These are phyloP conservation scores for Trichoderma arundinaceum DNA, from an alignment of 2,329 filamentous ascomycete species.

Conservation along the genomic window DNA sequence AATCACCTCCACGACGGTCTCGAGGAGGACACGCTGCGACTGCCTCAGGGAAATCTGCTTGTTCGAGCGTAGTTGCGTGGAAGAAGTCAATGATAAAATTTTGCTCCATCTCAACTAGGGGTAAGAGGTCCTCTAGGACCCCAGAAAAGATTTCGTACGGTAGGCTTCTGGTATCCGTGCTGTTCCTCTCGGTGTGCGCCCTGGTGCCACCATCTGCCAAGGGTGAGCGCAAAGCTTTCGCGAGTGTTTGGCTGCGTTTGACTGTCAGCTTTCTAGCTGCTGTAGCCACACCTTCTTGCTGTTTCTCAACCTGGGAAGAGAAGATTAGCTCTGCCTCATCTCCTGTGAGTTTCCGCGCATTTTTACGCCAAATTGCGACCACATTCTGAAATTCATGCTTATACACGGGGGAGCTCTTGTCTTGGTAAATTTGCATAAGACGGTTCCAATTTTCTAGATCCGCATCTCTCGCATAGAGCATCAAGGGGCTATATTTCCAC, in stretches of 20 bases:
- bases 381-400: conserved; percentile 82
- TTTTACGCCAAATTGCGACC: conserved; percentile 77
- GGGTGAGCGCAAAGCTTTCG: conserved; percentile 72
- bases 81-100: conserved; percentile 98
- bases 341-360: conserved; percentile 73
- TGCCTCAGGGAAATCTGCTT: conserved; percentile 81
- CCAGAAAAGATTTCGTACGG: conserved; percentile 83
- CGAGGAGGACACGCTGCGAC: conserved; percentile 70
- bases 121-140: conserved; percentile 80
- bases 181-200: conserved; percentile 60
- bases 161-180: conserved; percentile 68
- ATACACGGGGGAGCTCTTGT: conserved; percentile 76
- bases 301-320: conserved; percentile 81
- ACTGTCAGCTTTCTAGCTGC: conserved; percentile 90
- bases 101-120: conserved; percentile 88
- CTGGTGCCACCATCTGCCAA: conserved; percentile 64
- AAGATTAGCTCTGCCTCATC: conserved; percentile 89
- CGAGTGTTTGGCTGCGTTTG: conserved; percentile 88
- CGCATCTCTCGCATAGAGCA: conserved; percentile 87
- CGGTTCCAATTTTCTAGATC: conserved; percentile 82
- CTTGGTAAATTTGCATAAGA: conserved; percentile 80
- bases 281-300: conserved; percentile 76
- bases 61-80: conserved; percentile 85
- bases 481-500: conserved; percentile 86
- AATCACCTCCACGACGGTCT: conserved; percentile 72